Evolutionary conservation across 768 basidiomycete genomes (phyloP).

Genomic region (Suillus brevipes): DNA sequence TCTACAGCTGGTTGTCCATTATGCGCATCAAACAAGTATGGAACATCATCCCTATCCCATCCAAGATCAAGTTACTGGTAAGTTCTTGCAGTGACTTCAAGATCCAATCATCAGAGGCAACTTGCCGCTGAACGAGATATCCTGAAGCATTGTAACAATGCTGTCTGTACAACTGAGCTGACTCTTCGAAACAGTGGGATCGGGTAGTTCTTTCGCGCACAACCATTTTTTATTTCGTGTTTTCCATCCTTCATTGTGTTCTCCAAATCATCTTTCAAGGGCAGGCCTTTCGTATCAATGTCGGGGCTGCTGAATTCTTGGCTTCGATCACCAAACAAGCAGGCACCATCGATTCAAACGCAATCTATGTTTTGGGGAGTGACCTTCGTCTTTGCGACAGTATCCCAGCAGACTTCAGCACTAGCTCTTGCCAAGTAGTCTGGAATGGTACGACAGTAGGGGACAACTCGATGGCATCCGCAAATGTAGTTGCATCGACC

Average conservation of each 20-base stretch:
- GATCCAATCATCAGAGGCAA: not conserved
- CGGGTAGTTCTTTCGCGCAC: constrained; percentile 68
- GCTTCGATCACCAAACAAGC: constrained; percentile 50
- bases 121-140: not conserved
- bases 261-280: constrained; percentile 71
- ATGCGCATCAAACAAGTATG: constrained; percentile 45
- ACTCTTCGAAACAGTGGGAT: constrained; percentile 50
- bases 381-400: constrained; percentile 58
- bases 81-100: constrained; percentile 20
- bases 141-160: not conserved
- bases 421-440: constrained; percentile 49
- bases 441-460: constrained; percentile 46
- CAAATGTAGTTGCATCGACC: not conserved
- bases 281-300: constrained; percentile 65
- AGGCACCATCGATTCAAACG: constrained; percentile 44
- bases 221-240: constrained; percentile 64
- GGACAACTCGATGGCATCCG: constrained; percentile 8
- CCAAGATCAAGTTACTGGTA: constrained; percentile 51
- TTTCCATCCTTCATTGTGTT: constrained; percentile 65
- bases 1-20: constrained; percentile 7
- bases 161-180: not conserved
- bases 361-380: constrained; percentile 45
- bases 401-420: constrained; percentile 40
- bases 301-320: constrained; percentile 54
- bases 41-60: constrained; percentile 36